Evolutionary conservation across 495 filamentous ascomycete species (phyloP), one percentile per base, ranked within the genome.

Genomic region (Trichoderma gamsii): DNA sequence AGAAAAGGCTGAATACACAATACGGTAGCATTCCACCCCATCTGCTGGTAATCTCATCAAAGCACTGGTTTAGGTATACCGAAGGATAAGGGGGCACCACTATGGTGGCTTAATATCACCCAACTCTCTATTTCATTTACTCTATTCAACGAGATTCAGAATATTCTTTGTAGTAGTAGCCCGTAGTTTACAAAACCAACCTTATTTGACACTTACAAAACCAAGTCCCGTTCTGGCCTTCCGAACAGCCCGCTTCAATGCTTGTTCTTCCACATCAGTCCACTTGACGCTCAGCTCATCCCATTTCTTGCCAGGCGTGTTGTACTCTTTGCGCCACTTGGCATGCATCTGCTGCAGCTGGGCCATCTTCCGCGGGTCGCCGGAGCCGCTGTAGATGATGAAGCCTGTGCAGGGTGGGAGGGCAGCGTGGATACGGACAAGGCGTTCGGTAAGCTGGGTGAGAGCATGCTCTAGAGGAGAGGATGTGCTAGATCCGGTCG

Each of bases 211-310:
- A 67, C 82, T 84, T 73, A 97, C 81, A 72, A 98, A 96, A 7
- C 88, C 93, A 67, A 96, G 82, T 1, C 94, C 92, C 41, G 88
- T 79, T 46, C 93, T 84, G 0, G 94, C 93, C 49, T 79, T 79
- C 68, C 82, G 80, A 68, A 88, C 87, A 0, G 92, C 93, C 72
- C 79, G 84, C 74, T 84, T 88, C 71, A 97, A 75, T 49, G 85
- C 87, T 78, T 96, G 90, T 41, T 92, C 90, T 76, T 98, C 94
- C 4, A 73, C 79, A 76, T 97, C 92, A 13, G 94, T 97, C 94
- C 94, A 98, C 76, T 93, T 88, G 38, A 97, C 89, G 68, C 79
- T 91, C 63, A 97, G 74, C 68, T 96, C 80, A 75, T 97, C 91
- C 94, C 93, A 98, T 56, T 92, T 92, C 74, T 87, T 91, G 4